Evolutionary conservation across 352 stramenopile species (phyloP).

Genomic region (Discostella stelligera): DNA sequence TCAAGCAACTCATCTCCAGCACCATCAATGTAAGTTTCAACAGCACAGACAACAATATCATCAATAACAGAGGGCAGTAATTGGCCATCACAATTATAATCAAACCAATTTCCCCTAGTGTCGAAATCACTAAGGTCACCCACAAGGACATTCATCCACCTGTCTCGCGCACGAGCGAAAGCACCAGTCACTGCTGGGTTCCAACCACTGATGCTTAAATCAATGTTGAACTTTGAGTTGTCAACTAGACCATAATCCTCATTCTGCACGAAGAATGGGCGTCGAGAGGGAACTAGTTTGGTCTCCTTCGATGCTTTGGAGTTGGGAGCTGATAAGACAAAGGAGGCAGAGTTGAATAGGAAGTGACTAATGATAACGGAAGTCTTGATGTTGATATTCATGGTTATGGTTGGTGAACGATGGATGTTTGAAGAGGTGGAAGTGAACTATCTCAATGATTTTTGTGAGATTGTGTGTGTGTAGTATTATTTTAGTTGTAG

Average conservation of each 20-base stretch:
- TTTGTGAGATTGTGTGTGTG: too few relatives aligned
- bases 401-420: neutral
- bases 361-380: neutral
- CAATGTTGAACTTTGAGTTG: neutral
- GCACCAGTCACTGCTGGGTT: neutral
- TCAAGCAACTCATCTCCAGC: neutral
- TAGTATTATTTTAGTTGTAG: too few relatives aligned
- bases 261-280: neutral
- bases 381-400: neutral
- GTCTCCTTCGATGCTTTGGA: neutral
- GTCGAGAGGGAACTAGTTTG: neutral
- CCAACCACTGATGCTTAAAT: neutral
- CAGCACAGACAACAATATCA: conserved; percentile 20
- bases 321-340: neutral
- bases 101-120: neutral
- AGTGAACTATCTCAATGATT: too few relatives aligned
- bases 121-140: neutral
- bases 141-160: neutral
- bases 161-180: neutral
- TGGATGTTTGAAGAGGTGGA: too few relatives aligned
- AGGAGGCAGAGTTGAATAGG: neutral
- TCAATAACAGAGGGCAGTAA: conserved; percentile 3
- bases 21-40: neutral
- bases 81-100: neutral
- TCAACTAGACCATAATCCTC: neutral